phyloP scores from a whole-genome alignment of 345 rosid genomes.

The Lagerstroemia speciosa region DNA sequence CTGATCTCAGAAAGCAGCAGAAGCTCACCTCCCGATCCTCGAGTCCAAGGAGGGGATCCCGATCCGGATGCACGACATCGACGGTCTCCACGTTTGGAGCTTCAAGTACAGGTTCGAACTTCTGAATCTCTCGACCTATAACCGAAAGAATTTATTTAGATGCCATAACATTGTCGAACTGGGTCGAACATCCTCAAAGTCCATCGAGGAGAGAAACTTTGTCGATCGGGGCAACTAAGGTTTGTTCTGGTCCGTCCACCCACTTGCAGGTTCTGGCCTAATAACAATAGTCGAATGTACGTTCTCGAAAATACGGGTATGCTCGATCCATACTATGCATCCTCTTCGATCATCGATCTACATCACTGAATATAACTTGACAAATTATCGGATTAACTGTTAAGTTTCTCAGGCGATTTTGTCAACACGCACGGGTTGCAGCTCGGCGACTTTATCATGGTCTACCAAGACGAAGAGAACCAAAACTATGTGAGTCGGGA shows the following conservation, averaged over 20 bases:
- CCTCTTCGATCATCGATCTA: background rate
- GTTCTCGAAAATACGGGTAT: constrained; percentile 96
- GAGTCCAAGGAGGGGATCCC: constrained; percentile 83
- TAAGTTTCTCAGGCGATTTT: constrained; percentile 55
- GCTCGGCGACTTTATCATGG: constrained; percentile 74
- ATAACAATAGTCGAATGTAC: constrained; percentile 95
- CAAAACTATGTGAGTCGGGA: constrained; percentile 53
- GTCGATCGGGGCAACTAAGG: no score
- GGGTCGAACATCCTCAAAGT: no score
- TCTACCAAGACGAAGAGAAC: constrained; percentile 54
- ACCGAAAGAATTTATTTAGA: no score
- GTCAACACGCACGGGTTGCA: constrained; percentile 73
- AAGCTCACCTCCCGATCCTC: constrained; percentile 67
- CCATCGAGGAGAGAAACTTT: background rate
- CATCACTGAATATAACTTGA: background rate
- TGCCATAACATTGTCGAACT: no score
- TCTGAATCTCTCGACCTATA: no score
- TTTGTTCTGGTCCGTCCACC: background rate
- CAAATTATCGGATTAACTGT: background rate
- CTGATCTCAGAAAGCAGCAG: constrained; percentile 72
- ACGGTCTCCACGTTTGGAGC: constrained; percentile 79
- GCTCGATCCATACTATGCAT: no score
- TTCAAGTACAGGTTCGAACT: constrained; percentile 77
- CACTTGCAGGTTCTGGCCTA: constrained; percentile 83
- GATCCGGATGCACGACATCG: constrained; percentile 69